These are phyloP conservation scores for Leccinum incarnatum DNA, from an alignment of 768 basidiomycete genomes.

Conservation along the genomic window DNA sequence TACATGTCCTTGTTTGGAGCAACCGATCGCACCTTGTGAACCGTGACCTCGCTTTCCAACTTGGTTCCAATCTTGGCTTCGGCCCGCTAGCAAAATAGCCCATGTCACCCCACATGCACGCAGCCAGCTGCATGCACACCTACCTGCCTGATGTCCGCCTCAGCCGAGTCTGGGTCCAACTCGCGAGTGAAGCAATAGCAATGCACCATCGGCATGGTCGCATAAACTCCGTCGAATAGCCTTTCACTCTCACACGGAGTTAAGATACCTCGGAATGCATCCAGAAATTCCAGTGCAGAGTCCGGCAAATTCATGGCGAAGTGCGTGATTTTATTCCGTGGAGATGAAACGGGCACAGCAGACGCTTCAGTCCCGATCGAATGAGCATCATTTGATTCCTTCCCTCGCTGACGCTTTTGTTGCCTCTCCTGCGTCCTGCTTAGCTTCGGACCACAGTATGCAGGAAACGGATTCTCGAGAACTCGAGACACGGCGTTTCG, in stretches of 20 bases:
- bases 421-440: slow-evolving; percentile 40
- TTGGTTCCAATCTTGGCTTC: slow-evolving; percentile 58
- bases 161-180: slow-evolving; percentile 61
- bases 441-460: slow-evolving; percentile 44
- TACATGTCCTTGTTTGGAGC: slow-evolving; percentile 99
- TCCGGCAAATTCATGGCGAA: slow-evolving; percentile 99
- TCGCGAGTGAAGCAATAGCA: slow-evolving; percentile 96
- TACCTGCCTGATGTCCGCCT: slow-evolving; percentile 79
- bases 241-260: slow-evolving; percentile 33
- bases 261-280: slow-evolving; percentile 80
- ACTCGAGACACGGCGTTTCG: slow-evolving; percentile 49
- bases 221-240: slow-evolving; percentile 46
- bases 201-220: slow-evolving; percentile 83
- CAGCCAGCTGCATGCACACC: slow-evolving; percentile 26
- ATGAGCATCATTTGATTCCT: not conserved
- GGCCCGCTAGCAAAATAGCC: slow-evolving; percentile 55
- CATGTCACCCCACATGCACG: slow-evolving; percentile 6
- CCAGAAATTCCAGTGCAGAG: slow-evolving; percentile 84
- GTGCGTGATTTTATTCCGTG: slow-evolving; percentile 66
- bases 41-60: slow-evolving; percentile 46
- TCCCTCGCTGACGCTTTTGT: slow-evolving; percentile 42
- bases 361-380: slow-evolving; percentile 4
- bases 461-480: slow-evolving; percentile 66
- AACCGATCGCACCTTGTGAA: slow-evolving; percentile 86
- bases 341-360: slow-evolving; percentile 19